Percentiles rank a stretch among this genome's conserved stretches.
Conservation (phyloP, 2,329 filamentous ascomycete species). For the Graphilbum sp. region DNA sequence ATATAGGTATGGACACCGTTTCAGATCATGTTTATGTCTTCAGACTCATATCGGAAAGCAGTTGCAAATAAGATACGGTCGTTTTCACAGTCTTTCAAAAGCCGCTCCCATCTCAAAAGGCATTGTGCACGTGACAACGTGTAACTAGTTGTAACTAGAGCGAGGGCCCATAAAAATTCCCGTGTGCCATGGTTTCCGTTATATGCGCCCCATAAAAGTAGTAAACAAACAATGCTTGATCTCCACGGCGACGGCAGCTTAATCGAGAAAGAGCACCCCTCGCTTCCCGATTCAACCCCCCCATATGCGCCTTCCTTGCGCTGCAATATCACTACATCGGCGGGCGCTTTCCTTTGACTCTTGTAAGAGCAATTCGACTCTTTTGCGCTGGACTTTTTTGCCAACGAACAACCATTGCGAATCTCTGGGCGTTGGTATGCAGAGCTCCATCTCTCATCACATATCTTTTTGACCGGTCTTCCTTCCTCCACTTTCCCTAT, state of each 20-base stretch:
- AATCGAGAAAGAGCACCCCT: slow-evolving; percentile 8
- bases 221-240: slow-evolving; percentile 12
- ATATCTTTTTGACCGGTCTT: not conserved
- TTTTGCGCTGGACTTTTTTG: not conserved
- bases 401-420: not conserved
- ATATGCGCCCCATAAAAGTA: too few species aligned
- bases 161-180: too few species aligned
- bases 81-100: too few species aligned
- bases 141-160: too few species aligned
- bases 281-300: slow-evolving; percentile 2
- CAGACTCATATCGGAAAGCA: too few species aligned
- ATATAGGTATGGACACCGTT: too few species aligned
- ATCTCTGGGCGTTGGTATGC: slow-evolving; percentile 7
- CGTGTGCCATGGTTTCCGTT: too few species aligned
- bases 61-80: too few species aligned
- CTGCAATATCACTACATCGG: not conserved
- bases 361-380: too few species aligned
- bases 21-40: too few species aligned
- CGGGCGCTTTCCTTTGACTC: not conserved
- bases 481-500: not conserved
- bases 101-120: too few species aligned
- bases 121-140: too few species aligned
- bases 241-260: slow-evolving; percentile 9
- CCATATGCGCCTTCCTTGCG: slow-evolving; percentile 3
- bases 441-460: slow-evolving; percentile 3